Base-by-base conservation (phyloP, 345 rosid species). In the Euphorbia lathyris region DNA sequence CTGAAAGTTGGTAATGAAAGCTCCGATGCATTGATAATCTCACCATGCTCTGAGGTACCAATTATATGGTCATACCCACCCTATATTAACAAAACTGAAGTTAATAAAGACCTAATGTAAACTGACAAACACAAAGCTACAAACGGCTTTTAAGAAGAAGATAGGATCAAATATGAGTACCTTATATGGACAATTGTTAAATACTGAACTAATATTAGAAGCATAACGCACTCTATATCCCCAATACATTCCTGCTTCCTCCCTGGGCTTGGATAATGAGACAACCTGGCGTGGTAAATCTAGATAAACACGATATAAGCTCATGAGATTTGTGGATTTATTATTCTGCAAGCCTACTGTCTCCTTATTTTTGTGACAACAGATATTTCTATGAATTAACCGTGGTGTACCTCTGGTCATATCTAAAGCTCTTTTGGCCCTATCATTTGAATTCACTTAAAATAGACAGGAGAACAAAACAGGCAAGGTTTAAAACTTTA, bases 41-140 rank as follows among this genome's bases (percentile, higher is more conserved):
- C 69, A 53, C 99, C 99, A 68, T 95, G 98, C 88, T 95, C 98
- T n/a, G 99, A 95, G 40, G 98, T 92, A 70, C 99, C 97, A 32
- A 95, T 86, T 73, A 83, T 72, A 79, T 87, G 79, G 82, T 92
- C 97, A 73, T 92, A 95, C 34, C 99, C 98, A 86, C 86, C 97
- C 99, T 90, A 82, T 45, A 64, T 76, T 23, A 26, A 79, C 57
- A 78, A 43, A 3, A 66, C 5, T 64, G 51, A 74, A 78, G 48
- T 61, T 63, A 26, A 73, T 27, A 40, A 68, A 52, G 66, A 65
- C 57, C 65, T 52, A 62, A 53, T 42, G n/a, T 19, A 23, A 74
- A 63, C 29, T 26, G 8, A 7, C 40, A 14, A n/a, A 42, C 61
- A 58, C 36, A 30, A 45, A 38, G 58, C 20, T 38, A 50, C 66